Evolutionary conservation across 2,329 filamentous ascomycete species (phyloP), one percentile per base, ranked within the genome.

Genomic region (Fusarium ramigenum): DNA sequence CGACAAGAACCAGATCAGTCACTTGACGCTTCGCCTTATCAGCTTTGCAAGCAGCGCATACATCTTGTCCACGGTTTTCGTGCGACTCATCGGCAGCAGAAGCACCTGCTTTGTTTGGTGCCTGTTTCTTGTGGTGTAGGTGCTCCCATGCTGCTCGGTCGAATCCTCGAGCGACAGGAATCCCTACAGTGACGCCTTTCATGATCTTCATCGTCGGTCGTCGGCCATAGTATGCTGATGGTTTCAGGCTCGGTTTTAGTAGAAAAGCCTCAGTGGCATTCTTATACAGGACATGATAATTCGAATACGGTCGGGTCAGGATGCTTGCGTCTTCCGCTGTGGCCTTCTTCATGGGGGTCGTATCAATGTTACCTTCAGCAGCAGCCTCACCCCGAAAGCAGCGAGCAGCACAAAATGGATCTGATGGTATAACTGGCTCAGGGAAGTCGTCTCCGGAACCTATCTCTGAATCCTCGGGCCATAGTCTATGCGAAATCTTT

Each of bases 91-190:
- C 76, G 18, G 80, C 74, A 28, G 71, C 70, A 46, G 77, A 78
- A 34, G 70, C 76, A 14, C 76, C 73, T 37, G 75, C 64, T 53
- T 79, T 79, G 46, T 79, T 79, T 3, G 79, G 76, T 36, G 77
- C 70, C 23, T 82, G 77, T 68, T 83, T 84, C 71, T 85, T 86
- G 42, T 85, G 82, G 66, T 97, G 90, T 16, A 95, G 80, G 60
- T 88, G 91, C 69, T 93, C 89, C 95, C 96, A 99, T 4, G 85
- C 84, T 39, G 87, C 86, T 72, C 92, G 89, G 80, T 97, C 91
- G 77, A 99, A 99, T 1, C 96, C 96, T 64, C 96, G 91, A 21
- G 97, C 88, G n/a, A 98, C 93, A 7, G 93, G 91, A 19, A 97
- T 90, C 2, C 96, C 96, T 60, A 99, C 91, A 11, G 91, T 91